Conservation (phyloP, 768 basidiomycete species). For the Cystobasidium ongulense region DNA sequence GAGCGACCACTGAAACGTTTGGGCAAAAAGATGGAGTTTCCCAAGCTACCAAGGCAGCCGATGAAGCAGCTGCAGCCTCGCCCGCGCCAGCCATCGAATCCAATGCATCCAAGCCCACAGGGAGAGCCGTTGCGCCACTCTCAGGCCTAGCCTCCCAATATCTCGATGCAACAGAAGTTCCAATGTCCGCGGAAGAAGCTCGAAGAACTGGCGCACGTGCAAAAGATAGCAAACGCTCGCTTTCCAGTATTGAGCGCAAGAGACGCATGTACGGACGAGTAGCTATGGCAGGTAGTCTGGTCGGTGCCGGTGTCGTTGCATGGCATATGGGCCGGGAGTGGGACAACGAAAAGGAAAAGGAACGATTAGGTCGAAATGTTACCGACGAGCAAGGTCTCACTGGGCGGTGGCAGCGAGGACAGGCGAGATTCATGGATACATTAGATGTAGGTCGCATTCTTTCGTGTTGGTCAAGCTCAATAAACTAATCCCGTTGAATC, state of each 20-base stretch:
- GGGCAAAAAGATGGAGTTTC: neutral
- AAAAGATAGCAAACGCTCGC: conserved; percentile 51
- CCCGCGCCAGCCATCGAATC: neutral
- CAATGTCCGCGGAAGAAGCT: conserved; percentile 3
- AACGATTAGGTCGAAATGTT: conserved; percentile 49
- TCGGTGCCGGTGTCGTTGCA: conserved; percentile 53
- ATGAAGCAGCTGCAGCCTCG: neutral
- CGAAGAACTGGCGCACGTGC: conserved; percentile 34
- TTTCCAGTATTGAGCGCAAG: conserved; percentile 68
- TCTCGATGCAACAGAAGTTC: conserved; percentile 38
- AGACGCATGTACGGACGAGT: conserved; percentile 56
- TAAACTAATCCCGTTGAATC: neutral
- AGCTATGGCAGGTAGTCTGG: conserved; percentile 51
- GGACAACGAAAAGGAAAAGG: conserved; percentile 62
- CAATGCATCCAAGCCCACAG: neutral
- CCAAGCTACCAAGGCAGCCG: neutral
- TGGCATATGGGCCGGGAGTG: conserved; percentile 70
- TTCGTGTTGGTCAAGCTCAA: conserved; percentile 54
- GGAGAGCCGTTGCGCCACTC: conserved; percentile 4
- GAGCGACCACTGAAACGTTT: neutral
- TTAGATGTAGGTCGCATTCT: conserved; percentile 31
- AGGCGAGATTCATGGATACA: conserved; percentile 36
- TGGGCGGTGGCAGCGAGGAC: conserved; percentile 36
- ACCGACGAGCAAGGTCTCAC: conserved; percentile 32
- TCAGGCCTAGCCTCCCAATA: conserved; percentile 40